These are phyloP conservation scores for Rubus parviflorus DNA, from an alignment of 306 rosid species.

Conservation along the genomic window DNA sequence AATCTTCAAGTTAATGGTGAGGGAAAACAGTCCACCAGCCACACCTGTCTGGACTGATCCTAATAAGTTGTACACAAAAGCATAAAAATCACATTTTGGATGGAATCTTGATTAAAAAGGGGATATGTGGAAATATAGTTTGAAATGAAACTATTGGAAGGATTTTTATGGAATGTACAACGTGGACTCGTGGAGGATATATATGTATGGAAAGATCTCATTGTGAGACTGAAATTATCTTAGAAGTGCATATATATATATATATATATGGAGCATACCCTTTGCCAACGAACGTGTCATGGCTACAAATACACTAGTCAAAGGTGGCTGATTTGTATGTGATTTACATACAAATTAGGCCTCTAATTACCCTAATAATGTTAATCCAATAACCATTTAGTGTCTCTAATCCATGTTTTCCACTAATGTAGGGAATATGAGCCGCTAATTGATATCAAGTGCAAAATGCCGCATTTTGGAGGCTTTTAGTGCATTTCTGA, in stretches of 20 bases:
- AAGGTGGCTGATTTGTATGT: too few species aligned
- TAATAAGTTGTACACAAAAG: slow-evolving; percentile 32
- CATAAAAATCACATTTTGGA: slow-evolving; percentile 24
- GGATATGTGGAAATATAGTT: neutral
- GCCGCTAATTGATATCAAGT: too few species aligned
- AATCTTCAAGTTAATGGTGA: slow-evolving; percentile 38
- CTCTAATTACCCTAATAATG: too few species aligned
- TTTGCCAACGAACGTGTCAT: too few species aligned
- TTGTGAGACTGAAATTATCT: slow-evolving; percentile 14
- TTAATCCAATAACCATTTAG: too few species aligned
- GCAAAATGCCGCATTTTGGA: too few species aligned
- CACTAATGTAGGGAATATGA: too few species aligned
- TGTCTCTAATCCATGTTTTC: too few species aligned
- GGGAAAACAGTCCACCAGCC: slow-evolving; percentile 23
- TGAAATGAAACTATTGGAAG: neutral
- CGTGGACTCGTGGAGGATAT: slow-evolving; percentile 20
- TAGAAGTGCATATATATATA: neutral
- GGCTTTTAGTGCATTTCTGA: too few species aligned
- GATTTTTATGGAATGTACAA: neutral
- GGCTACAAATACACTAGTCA: too few species aligned
- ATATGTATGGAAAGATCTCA: slow-evolving; percentile 14
- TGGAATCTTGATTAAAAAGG: slow-evolving; percentile 5
- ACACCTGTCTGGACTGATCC: slow-evolving; percentile 28
- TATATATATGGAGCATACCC: too few species aligned
- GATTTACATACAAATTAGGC: too few species aligned